Evolutionary conservation across 176 grass and related monocot genomes (phyloP), one percentile per base, ranked within the genome.

Genomic region (Metroxylon sagu): DNA sequence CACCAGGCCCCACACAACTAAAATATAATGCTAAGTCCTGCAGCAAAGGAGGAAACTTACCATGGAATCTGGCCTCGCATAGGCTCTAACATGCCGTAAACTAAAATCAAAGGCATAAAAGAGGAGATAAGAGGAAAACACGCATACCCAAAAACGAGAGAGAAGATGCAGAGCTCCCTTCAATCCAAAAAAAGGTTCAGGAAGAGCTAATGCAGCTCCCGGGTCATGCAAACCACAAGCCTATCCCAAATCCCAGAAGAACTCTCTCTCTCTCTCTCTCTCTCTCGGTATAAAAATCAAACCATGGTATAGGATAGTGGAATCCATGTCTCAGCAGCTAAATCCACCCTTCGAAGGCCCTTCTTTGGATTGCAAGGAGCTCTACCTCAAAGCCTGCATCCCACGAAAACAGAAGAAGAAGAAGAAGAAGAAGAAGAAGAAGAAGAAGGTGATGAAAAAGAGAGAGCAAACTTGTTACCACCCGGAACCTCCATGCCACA

Each of bases 291-390:
- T 18, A 30, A 10, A 19, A 18, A 1, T 7, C 17, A 54, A 19
- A 10, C 16, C 0, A 77, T 72, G 85, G 77, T 82, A 83, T 78
- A 71, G 76, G 69, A 67, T 18, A 80, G 85, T 95, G 89, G 85
- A 57, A 95, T 79, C 89, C 85, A 95, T 95, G 82, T 83, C 75
- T 74, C 48, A 85, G 85, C 85, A 89, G 89, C 72, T 85, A 74
- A 52, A 76, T 30, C 59, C 50, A 71, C 65, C 68, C 75, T 59
- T 68, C 56, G 26, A 35, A 50, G 68, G 88, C 67, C 85, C 29
- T 88, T 70, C 49, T 71, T 82, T 89, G 85, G 85, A 80, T 39
- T 23, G 64, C 59, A 69, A 62, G 76, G 76, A 89, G 75, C 85
- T 89, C 79, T 49, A 58, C 83, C 56, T 72, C 76, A 19, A 69